phyloP scores from a whole-genome alignment of 2,329 filamentous ascomycete species.

The Penicillium decumbens region DNA sequence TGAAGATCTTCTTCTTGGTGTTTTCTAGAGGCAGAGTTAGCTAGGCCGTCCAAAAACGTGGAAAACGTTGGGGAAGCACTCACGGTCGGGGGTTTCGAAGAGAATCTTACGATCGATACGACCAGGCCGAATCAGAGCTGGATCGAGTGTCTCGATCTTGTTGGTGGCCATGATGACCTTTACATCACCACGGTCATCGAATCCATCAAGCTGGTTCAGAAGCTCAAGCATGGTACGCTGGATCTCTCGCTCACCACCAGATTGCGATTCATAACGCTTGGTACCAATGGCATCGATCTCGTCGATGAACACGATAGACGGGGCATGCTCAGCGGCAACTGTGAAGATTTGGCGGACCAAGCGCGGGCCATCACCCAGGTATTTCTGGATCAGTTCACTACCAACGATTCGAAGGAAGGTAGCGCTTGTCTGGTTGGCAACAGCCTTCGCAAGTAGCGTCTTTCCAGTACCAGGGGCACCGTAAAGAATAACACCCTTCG shows the following conservation, averaged over 20 bases:
- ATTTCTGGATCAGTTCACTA: slow-evolving; percentile 97
- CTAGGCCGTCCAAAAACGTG: slow-evolving; percentile 19
- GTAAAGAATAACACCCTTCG: slow-evolving; percentile 98
- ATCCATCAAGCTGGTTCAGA: slow-evolving; percentile 96
- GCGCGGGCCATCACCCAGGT: slow-evolving; percentile 90
- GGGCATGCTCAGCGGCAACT: slow-evolving; percentile 91
- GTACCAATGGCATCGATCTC: slow-evolving; percentile 99
- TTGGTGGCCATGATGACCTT: slow-evolving; percentile 99
- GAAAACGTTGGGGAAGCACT: slow-evolving; percentile 29
- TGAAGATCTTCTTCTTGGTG: slow-evolving; percentile 97
- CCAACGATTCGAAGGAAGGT: slow-evolving; percentile 97
- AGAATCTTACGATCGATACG: slow-evolving; percentile 98
- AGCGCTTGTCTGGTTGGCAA: slow-evolving; percentile 97
- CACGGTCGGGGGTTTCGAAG: slow-evolving; percentile 67
- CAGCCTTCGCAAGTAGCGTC: slow-evolving; percentile 90
- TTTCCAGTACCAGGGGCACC: slow-evolving; percentile 96
- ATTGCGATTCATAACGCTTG: slow-evolving; percentile 96
- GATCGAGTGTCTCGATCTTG: slow-evolving; percentile 98
- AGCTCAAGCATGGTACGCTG: slow-evolving; percentile 98
- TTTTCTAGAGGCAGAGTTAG: slow-evolving; percentile 53
- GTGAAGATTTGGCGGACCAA: slow-evolving; percentile 87
- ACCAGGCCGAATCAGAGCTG: slow-evolving; percentile 89
- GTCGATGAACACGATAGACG: slow-evolving; percentile 97
- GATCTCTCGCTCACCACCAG: slow-evolving; percentile 92
- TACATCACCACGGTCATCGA: slow-evolving; percentile 96